Evolutionary conservation across 1,284 basidiomycete species (phyloP), one percentile per base, ranked within the genome.

Genomic region (Sporisorium reilianum): DNA sequence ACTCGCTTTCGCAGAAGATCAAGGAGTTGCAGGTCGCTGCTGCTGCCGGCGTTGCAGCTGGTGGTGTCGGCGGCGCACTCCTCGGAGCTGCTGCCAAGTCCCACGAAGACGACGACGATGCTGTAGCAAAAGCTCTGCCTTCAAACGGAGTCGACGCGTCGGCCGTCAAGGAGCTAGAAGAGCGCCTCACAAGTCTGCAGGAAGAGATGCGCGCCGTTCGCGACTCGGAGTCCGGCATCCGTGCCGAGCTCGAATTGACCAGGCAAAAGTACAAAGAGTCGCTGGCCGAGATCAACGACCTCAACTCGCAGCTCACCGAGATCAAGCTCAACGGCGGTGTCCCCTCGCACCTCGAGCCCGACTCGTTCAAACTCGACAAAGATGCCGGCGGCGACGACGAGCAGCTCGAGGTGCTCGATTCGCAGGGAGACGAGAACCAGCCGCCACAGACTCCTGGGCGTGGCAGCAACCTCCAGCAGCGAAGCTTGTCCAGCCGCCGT

Each of bases 261-360:
- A 91, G 91, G 5, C 86, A 86, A 42, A 94, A 94, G 84, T 96
- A 96, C 83, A 90, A 91, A 38, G 92, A 95, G 75, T 92, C 94
- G n/a, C 88, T 96, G 28, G 89, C 89, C 62, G 92, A 95, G 84
- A 94, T 97, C 68, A 91, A 91, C 14, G 92, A 94, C 73, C 88
- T 97, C 48, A 79, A 78, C 44, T 25, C 72, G 7, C 80, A 82
- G 54, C 56, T 82, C 26, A 67, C 65, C 23, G 76, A 79, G 51
- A 52, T 71, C 46, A 80, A 80, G 65, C 73, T 82, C 32, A 64
- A 63, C 46, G 67, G 64, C 28, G 58, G 57, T 18, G 12, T 41
- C 9, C 7, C 60, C 18, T 26, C 61, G 2, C 38, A 52, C 32
- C 48, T 41, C 25, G 66, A 69, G 30, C 53, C 42, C 36, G 61